Evolutionary conservation across 2,329 filamentous ascomycete genomes (phyloP).

Genomic region (Claviceps sp.): DNA sequence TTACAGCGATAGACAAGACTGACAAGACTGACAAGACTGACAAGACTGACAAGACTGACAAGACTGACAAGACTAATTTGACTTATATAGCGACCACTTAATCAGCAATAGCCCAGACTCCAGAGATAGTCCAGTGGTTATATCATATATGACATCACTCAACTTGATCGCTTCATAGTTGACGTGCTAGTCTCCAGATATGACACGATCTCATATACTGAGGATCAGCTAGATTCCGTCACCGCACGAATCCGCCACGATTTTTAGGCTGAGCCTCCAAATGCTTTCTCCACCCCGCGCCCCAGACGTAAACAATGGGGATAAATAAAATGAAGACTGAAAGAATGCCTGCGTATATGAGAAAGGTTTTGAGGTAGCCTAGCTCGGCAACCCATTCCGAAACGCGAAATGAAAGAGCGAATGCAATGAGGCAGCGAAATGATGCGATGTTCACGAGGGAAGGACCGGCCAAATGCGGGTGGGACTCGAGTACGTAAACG

Average conservation of each 20-base stretch:
- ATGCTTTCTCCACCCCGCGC: not conserved
- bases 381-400: slow-evolving; percentile 3
- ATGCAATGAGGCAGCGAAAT: not conserved
- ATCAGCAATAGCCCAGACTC: too few relatives aligned
- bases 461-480: not conserved
- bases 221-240: not conserved
- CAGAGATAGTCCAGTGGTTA: too few relatives aligned
- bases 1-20: too few relatives aligned
- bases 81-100: too few relatives aligned
- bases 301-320: not conserved
- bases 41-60: too few relatives aligned
- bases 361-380: slow-evolving; percentile 1
- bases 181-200: not conserved
- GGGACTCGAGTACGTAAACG: slow-evolving; percentile 1
- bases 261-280: slow-evolving; percentile 11
- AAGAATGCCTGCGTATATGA: not conserved
- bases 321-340: not conserved
- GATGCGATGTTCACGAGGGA: slow-evolving; percentile 2
- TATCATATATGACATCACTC: too few relatives aligned
- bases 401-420: slow-evolving; percentile 2
- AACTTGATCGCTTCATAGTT: too few relatives aligned
- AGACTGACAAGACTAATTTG: too few relatives aligned
- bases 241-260: not conserved
- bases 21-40: too few relatives aligned
- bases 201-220: not conserved